Base-by-base conservation (phyloP, 306 rosid genomes). In the Cicer cuneatum region DNA sequence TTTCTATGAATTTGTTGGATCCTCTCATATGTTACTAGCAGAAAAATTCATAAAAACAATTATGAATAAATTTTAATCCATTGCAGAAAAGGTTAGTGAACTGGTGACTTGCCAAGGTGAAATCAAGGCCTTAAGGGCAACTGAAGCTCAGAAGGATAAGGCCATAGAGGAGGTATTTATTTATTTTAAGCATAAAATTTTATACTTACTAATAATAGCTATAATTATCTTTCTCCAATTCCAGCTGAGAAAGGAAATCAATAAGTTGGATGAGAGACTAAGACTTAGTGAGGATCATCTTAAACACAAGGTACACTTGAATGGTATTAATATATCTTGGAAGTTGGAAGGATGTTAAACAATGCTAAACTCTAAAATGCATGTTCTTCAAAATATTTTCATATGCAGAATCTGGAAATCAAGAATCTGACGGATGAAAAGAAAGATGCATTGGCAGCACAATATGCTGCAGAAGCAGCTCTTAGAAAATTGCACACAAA, bases 401-500 rank as follows among this genome's bases (percentile, higher is more conserved):
- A 77, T 69, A 41, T 82, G 78, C 91, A 94, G 98, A 90, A 91
- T 75, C 87, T 91, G 69, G 97, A 94, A 80, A 79, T 87, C 82
- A 94, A 85, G 89, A 94, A 80, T 77, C 71, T 87, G 65, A 78
- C 83, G 12, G 84, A 76, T 7, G 98, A 94, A 64, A 94, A 85
- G 88, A 88, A 85, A 81, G 90, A 91, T 37, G 97, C 96, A 59
- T 61, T 90, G 85, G 89, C 96, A 1, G 99, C 95, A 19, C 97
- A 91, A 67, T 91, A 83, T 80, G 95, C 99, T 38, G 97, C 92
- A 40, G 99, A 94, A 87, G 89, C 89, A 80, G 65, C 97, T 62
- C 95, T 94, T 43, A 81, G 96, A 82, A 87, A 93, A 87, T 76
- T 91, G 29, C 73, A 90, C 60, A 80, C 87, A 13, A 87, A 85